Evolutionary conservation across 2,329 filamentous ascomycete species (phyloP).

Genomic region (Amylocarpus encephaloides): DNA sequence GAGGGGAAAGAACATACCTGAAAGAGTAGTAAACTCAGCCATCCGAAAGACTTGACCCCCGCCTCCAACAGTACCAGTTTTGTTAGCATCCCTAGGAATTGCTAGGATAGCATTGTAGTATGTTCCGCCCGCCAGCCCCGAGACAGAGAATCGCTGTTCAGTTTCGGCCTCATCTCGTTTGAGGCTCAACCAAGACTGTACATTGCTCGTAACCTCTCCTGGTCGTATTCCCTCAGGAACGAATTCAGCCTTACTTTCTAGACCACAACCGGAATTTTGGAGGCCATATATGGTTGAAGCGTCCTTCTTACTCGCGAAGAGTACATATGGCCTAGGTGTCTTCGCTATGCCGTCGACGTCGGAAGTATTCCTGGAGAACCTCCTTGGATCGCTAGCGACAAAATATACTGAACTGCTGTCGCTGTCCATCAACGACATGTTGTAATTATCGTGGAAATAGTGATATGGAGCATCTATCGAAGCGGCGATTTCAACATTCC

Average conservation of each 20-base stretch:
- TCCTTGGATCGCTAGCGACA: conserved; percentile 67
- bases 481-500: conserved; percentile 74
- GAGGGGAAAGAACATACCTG: conserved; percentile 45
- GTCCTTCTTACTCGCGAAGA: conserved; percentile 67
- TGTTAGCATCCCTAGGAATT: conserved; percentile 49
- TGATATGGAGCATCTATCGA: conserved; percentile 78
- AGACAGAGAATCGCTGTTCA: conserved; percentile 84
- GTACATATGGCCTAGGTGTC: conserved; percentile 60
- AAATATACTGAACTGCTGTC: conserved; percentile 75
- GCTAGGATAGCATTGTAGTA: conserved; percentile 70
- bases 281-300: conserved; percentile 60
- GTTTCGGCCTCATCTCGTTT: conserved; percentile 60
- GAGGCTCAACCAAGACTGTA: conserved; percentile 61
- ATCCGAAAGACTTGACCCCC: conserved; percentile 69
- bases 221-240: conserved; percentile 43
- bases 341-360: conserved; percentile 49
- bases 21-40: conserved; percentile 72
- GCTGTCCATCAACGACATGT: conserved; percentile 74
- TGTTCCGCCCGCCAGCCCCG: conserved; percentile 64
- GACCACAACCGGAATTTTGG: conserved; percentile 74
- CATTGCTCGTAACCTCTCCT: conserved; percentile 38
- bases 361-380: conserved; percentile 37
- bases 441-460: conserved; percentile 44
- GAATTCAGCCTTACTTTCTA: conserved; percentile 60
- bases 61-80: conserved; percentile 51